phyloP scores from a whole-genome alignment of 805 yeast genomes.

The Metschnikowia chrysomelidarum region DNA sequence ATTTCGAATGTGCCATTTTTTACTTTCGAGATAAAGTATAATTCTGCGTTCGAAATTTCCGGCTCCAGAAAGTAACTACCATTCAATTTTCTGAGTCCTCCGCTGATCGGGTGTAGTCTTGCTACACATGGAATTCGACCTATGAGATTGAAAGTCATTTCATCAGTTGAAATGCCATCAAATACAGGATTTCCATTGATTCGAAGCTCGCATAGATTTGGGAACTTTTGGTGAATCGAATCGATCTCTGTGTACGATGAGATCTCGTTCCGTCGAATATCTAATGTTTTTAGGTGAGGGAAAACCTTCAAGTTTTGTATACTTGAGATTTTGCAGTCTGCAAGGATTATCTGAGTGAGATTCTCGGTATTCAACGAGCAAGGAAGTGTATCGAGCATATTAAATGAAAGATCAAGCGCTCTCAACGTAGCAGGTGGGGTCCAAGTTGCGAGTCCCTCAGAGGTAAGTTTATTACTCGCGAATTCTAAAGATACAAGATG shows the following conservation, averaged over 20 bases:
- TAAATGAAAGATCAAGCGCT: constrained; percentile 38
- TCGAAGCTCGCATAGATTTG: constrained; percentile 45
- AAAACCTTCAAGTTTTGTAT: constrained; percentile 1
- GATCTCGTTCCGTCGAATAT: constrained; percentile 52
- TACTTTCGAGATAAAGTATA: constrained; percentile 59
- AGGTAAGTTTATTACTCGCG: constrained; percentile 33
- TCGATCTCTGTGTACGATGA: constrained; percentile 50
- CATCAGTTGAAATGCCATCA: constrained; percentile 26
- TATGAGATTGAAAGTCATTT: constrained; percentile 37
- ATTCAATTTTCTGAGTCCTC: constrained; percentile 40
- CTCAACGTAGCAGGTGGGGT: constrained; percentile 4
- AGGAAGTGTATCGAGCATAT: constrained; percentile 27
- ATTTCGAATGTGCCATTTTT: constrained; percentile 22
- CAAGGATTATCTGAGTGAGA: constrained; percentile 4
- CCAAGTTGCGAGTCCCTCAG: constrained; percentile 16
- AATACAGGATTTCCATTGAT: constrained; percentile 55
- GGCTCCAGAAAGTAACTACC: constrained; percentile 50
- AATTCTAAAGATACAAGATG: constrained; percentile 30
- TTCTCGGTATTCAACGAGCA: background rate
- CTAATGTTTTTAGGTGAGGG: constrained; percentile 29
- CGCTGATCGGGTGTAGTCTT: background rate
- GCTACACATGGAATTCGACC: constrained; percentile 40
- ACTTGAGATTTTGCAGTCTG: constrained; percentile 11
- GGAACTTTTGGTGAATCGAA: constrained; percentile 32
- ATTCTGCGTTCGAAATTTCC: constrained; percentile 63